These are phyloP conservation scores for Podila minutissima DNA, from an alignment of 192 early-diverging fungal genomes.

Conservation along the genomic window DNA sequence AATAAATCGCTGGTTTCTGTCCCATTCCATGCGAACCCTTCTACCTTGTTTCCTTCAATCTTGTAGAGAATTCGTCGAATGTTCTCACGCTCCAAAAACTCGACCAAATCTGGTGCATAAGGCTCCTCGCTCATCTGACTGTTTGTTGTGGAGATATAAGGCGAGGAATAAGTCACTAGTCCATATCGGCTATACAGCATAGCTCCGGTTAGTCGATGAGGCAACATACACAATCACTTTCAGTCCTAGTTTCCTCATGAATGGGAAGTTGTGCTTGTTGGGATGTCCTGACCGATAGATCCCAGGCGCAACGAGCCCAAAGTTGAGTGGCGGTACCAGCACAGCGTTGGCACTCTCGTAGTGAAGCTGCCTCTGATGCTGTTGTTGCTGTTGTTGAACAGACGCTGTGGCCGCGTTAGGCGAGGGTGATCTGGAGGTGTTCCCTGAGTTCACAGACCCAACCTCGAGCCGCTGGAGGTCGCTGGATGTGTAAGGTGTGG, in stretches of 20 bases:
- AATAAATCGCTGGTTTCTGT: too few species aligned
- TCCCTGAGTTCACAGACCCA: neutral
- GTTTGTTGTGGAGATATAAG: neutral
- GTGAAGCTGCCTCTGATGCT: conserved; percentile 36
- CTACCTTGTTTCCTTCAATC: conserved; percentile 91
- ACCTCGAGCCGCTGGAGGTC: neutral
- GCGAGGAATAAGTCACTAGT: neutral
- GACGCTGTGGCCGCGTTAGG: conserved; percentile 6
- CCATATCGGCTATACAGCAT: too few species aligned
- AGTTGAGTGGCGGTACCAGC: conserved; percentile 93
- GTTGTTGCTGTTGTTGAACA: conserved; percentile 20
- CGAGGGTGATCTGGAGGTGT: conserved; percentile 7
- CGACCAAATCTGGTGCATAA: conserved; percentile 71
- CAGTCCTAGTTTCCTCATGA: conserved; percentile 85
- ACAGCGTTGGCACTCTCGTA: conserved; percentile 57
- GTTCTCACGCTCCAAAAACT: conserved; percentile 76
- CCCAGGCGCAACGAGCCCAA: conserved; percentile 92
- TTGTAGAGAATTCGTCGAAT: conserved; percentile 85
- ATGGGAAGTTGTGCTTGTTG: conserved; percentile 90
- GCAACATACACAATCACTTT: conserved; percentile 83
- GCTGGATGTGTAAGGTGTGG: neutral
- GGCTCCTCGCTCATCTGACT: conserved; percentile 74
- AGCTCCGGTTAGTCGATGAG: too few species aligned
- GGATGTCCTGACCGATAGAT: conserved; percentile 97
- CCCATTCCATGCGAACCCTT: neutral